Percentiles rank a stretch among this genome's conserved stretches.
Conservation (phyloP, 2,329 filamentous ascomycete genomes). For the Monosporascus cannonballus region DNA sequence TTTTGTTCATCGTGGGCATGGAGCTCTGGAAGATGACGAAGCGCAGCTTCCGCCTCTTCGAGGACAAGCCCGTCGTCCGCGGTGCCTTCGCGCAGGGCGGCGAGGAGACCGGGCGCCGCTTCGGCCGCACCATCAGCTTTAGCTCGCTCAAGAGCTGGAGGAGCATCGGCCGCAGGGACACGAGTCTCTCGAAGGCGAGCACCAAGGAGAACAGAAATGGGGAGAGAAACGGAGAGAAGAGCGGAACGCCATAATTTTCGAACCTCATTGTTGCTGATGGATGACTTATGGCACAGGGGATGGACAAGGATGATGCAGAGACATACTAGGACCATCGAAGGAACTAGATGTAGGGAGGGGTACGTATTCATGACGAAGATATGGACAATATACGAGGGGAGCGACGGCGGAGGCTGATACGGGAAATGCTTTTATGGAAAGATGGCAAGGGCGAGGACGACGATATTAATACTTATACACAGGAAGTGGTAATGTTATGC, state of each 20-base stretch:
- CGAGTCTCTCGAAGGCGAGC: constrained; percentile 14
- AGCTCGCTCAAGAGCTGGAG: constrained; percentile 40
- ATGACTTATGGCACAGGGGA: too few species aligned
- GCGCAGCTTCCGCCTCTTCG: constrained; percentile 46
- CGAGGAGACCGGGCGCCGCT: constrained; percentile 36
- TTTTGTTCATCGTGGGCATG: constrained; percentile 60
- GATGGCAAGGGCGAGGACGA: too few species aligned
- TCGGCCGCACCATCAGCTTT: constrained; percentile 44
- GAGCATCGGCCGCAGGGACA: constrained; percentile 27
- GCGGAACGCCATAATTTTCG: background rate
- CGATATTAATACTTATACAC: too few species aligned
- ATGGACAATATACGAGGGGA: too few species aligned
- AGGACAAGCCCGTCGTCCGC: constrained; percentile 43
- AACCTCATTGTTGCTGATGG: too few species aligned
- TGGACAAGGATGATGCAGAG: background rate
- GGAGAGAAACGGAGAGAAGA: constrained; percentile 3
- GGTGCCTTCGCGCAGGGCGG: constrained; percentile 49
- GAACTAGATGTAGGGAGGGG: too few species aligned
- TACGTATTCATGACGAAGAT: too few species aligned
- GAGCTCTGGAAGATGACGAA: constrained; percentile 70
- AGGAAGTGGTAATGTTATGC: too few species aligned
- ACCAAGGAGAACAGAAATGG: constrained; percentile 8
- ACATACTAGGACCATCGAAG: too few species aligned
- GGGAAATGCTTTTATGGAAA: too few species aligned
- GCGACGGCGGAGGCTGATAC: too few species aligned